Evolutionary conservation across 495 filamentous ascomycete species (phyloP), one percentile per base, ranked within the genome.

Genomic region (Talaromyces proteolyticus): DNA sequence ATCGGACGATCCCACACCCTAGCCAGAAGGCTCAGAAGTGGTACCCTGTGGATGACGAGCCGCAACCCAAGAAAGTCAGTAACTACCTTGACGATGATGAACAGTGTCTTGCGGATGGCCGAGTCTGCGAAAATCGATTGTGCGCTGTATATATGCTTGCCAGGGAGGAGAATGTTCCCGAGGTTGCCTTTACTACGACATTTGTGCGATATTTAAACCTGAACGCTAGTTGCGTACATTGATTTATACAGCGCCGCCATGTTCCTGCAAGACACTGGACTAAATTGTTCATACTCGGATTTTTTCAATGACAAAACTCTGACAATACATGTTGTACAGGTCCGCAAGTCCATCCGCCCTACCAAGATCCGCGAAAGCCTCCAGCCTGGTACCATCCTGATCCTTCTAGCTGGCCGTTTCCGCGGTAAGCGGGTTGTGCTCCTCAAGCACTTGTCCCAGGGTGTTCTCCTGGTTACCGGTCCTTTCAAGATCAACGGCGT

Each of bases 401-500:
- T 99, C 73, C 88, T 99, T 69, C 89, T 99, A 65, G 93, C 94
- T 74, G 94, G 94, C 63, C 93, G 94, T 67, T 99, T 97, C 88
- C 93, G 94, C 63, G 94, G 94, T 79, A 97, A 96, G 88, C 94
- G 94, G 68, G 94, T 99, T 65, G 78, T 99, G 67, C 91, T 96
- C 72, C 88, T 99, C 70, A 97, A 96, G 82, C 79, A 85, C 76
- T 90, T 99, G 67, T 75, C 86, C 63, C 87, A 96, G 78, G 94
- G 94, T 74, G 88, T 96, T 55, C 90, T 99, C 66, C 89, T 99
- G 65, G 88, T 99, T 58, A 99, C 94, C 64, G 94, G 94, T 59
- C 94, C 94, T 65, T 99, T 96, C 86, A 97, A 95, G 86, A 85
- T 97, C 79, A 99, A 99, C 78, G 94, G 94, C 74, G 94, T 99